Conservation (phyloP, 805 yeast species). For the Myxozyma melibiosi region DNA sequence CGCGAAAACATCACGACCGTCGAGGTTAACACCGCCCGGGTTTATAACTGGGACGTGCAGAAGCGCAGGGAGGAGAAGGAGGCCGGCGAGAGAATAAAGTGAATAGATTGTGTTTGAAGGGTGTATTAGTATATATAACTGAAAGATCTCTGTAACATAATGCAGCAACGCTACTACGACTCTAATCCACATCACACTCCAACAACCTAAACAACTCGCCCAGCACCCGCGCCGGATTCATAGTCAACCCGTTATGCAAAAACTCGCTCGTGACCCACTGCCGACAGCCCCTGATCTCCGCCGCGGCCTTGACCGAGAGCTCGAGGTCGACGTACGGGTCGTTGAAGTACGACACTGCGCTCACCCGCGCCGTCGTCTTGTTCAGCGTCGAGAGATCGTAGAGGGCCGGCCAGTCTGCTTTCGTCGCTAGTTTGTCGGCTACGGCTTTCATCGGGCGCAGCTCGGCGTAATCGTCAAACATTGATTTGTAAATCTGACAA, state of each 20-base stretch:
- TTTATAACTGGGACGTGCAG: conserved; percentile 44
- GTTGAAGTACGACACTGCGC: conserved; percentile 33
- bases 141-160: background rate
- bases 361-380: conserved; percentile 29
- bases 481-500: conserved; percentile 49
- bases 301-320: conserved; percentile 44
- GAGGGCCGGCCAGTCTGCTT: conserved; percentile 45
- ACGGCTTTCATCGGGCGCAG: conserved; percentile 47
- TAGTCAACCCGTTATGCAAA: conserved; percentile 50
- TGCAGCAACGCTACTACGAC: background rate
- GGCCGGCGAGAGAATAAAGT: background rate
- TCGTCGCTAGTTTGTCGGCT: conserved; percentile 41
- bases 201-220: conserved; percentile 45
- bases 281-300: conserved; percentile 44
- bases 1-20: conserved; percentile 92
- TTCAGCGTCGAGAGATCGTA: conserved; percentile 44
- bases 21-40: conserved; percentile 95
- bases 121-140: background rate
- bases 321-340: conserved; percentile 50
- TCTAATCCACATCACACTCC: conserved; percentile 45
- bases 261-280: conserved; percentile 50
- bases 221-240: conserved; percentile 45
- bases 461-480: conserved; percentile 54
- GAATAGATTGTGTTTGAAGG: background rate
- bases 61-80: conserved; percentile 36